Percentiles rank a stretch among this genome's conserved stretches.
Evolutionary conservation across 75 land plant genomes (phyloP).

Genomic region (Picea sitchensis): DNA sequence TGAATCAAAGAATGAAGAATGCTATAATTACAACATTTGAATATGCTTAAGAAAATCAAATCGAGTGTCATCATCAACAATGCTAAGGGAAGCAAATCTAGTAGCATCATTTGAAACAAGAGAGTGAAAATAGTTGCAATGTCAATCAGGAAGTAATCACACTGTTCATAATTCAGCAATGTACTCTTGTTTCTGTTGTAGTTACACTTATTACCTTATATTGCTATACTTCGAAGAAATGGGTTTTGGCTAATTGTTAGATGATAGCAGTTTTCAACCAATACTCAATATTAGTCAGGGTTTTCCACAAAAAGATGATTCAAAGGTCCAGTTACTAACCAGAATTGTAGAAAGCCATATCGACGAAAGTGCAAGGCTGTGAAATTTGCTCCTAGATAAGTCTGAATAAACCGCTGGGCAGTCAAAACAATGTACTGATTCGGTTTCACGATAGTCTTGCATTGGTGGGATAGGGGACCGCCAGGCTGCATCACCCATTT

Average conservation of each 20-base stretch:
- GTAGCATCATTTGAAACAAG: background rate
- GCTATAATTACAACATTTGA: background rate
- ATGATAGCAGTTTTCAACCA: background rate
- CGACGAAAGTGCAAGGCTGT: slow-evolving; percentile 86
- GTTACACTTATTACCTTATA: background rate
- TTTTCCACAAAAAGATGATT: background rate
- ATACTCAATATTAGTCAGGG: background rate
- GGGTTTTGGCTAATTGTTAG: background rate
- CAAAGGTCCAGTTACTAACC: slow-evolving; percentile 33
- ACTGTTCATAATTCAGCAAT: background rate
- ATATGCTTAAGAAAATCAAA: background rate
- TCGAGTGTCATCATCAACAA: background rate
- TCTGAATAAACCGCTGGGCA: slow-evolving; percentile 87
- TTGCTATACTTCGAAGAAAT: background rate
- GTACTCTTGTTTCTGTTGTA: background rate
- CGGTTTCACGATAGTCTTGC: slow-evolving; percentile 70
- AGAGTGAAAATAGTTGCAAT: background rate
- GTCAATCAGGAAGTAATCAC: background rate
- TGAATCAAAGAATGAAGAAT: background rate
- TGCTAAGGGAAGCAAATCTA: background rate
- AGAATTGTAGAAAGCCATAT: slow-evolving; percentile 87
- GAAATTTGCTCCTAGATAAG: slow-evolving; percentile 68
- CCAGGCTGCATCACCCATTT: slow-evolving; percentile 79
- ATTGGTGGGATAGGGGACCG: slow-evolving; percentile 73
- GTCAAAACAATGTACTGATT: slow-evolving; percentile 63